These are phyloP conservation scores for Graphilbum sp. DNA, from an alignment of 2,329 filamentous ascomycete genomes.

Conservation along the genomic window DNA sequence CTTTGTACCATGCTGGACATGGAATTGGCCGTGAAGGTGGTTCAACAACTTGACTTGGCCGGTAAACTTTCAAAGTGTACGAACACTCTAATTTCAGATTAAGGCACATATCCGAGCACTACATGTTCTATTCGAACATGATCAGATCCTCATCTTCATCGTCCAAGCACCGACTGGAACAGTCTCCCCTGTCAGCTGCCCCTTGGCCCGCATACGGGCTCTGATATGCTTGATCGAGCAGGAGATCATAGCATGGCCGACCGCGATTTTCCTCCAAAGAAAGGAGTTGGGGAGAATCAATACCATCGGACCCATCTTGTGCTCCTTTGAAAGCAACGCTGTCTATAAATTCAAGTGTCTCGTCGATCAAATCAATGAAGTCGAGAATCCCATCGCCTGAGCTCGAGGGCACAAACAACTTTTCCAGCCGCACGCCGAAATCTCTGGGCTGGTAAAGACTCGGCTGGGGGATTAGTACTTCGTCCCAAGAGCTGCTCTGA, in stretches of 20 bases:
- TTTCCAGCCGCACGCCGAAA: conserved; percentile 3
- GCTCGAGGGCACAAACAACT: conserved; percentile 3
- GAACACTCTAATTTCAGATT: no score
- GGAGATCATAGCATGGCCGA: no score
- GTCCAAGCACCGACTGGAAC: no score
- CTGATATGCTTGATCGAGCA: no score
- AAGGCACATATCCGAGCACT: no score
- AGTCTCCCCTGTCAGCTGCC: no score
- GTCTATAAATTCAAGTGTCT: background rate
- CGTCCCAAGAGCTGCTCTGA: conserved; percentile 1
- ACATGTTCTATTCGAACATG: background rate
- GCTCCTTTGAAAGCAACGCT: background rate
- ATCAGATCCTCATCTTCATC: background rate
- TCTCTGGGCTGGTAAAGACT: background rate
- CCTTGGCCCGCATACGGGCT: no score
- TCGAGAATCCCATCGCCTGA: conserved; percentile 1
- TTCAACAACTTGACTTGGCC: no score
- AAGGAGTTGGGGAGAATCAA: background rate
- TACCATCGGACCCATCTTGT: background rate
- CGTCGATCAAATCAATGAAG: conserved; percentile 2
- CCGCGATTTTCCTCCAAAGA: no score
- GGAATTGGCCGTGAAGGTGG: no score
- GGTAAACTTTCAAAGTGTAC: no score
- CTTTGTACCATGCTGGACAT: no score
- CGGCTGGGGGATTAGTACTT: conserved; percentile 1